Base-by-base conservation (phyloP, 768 basidiomycete species). In the Krasilnikovozyma curviuscula region DNA sequence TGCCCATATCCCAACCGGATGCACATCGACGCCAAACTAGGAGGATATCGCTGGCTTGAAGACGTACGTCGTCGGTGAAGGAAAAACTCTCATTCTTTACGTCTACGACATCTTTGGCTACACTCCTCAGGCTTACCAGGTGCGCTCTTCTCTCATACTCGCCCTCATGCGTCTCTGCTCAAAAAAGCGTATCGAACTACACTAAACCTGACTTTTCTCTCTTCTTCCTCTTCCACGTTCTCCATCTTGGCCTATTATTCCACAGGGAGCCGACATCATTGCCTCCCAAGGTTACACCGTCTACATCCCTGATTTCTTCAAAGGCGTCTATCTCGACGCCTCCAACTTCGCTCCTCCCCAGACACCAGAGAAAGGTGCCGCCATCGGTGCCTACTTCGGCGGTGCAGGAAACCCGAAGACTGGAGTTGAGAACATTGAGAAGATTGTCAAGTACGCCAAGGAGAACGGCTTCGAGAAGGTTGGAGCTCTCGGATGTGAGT, bases 391-490 rank as follows among this genome's bases (percentile, higher is more conserved):
- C 13, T n/a, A 35, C 23, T 52, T 52, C 30, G 34, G 32, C 12
- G 40, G 33, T 14, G 37, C 21, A 8, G 50, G 40, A 21, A 13
- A 29, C 13, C 35, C 46, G 9, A 10, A 13, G 19, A 34, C 25
- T 3, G 23, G 25, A 16, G 40, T 37, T 33, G 40, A 7, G 24
- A 37, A 29, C 25, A 23, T 52, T 21, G 31, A 41, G 25, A 34
- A 46, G 39, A 30, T 52, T 21, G 33, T 52, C 27, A 30, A 27
- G 14, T n/a, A 32, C 19, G 45, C 46, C 18, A 46, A 35, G 40
- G 19, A 10, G 2, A 24, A 21, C 7, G 45, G 45, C 18, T 42
- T 43, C 40, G 33, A 41, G 24, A 41, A 40, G 35, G 19, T 52
- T 25, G 50, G 32, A 18, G 29, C 50, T 4, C 10, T 45, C 44